Percentiles rank a stretch among this genome's conserved stretches.
Conservation (phyloP, 2,329 filamentous ascomycete species). For the Penicillium sp. region DNA sequence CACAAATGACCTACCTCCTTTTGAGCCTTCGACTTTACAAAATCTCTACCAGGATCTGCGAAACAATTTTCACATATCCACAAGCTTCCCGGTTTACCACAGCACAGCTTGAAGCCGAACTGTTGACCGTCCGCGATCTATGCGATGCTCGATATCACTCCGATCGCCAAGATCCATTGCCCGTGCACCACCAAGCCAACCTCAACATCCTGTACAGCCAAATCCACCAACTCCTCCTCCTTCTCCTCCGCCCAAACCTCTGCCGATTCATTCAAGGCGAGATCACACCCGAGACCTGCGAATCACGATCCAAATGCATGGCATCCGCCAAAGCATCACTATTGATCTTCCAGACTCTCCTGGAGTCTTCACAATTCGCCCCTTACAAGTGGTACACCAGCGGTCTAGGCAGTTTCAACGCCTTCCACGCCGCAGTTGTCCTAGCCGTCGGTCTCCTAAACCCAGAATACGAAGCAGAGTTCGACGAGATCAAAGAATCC, state of each 20-base stretch:
- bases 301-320: constrained; percentile 33
- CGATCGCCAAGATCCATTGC: constrained; percentile 27
- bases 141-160: constrained; percentile 32
- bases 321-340: constrained; percentile 36
- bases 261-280: constrained; percentile 35
- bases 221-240: constrained; percentile 39
- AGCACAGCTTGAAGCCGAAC: constrained; percentile 31
- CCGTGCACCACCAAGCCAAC: constrained; percentile 39
- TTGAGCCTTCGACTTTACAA: constrained; percentile 39
- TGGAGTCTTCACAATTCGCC: constrained; percentile 31
- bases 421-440: constrained; percentile 42
- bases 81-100: constrained; percentile 22
- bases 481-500: constrained; percentile 28
- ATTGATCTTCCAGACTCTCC: constrained; percentile 33
- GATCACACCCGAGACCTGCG: constrained; percentile 29
- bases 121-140: constrained; percentile 30
- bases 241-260: constrained; percentile 38
- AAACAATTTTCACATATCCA: constrained; percentile 32
- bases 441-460: constrained; percentile 30
- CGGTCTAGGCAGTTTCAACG: constrained; percentile 42
- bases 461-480: constrained; percentile 30
- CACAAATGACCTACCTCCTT: constrained; percentile 45
- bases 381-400: constrained; percentile 44
- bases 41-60: constrained; percentile 38
- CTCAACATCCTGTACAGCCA: constrained; percentile 43